A percentile compares a stretch with the other conserved stretches of the same genome.
Conservation (phyloP, 371 early-diverging fungal genomes). For the Lichtheimia corymbifera region DNA sequence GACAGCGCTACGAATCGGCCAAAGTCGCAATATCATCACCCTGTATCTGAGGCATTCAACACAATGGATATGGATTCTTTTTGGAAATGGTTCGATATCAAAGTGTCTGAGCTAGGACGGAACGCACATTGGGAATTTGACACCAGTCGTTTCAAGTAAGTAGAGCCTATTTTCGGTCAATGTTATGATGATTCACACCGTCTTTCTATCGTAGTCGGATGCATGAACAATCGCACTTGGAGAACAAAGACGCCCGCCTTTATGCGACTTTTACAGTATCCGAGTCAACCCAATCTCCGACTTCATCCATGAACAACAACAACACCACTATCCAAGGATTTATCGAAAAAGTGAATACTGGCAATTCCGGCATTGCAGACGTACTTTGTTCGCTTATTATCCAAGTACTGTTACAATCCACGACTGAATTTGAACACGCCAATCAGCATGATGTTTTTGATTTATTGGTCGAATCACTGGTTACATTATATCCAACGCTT, state of each 20-base stretch:
- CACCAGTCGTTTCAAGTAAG: slow-evolving; percentile 14
- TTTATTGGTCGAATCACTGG: not conserved
- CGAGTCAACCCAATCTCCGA: not conserved
- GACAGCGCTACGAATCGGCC: not conserved
- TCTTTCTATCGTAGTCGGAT: not conserved
- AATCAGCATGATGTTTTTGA: not conserved
- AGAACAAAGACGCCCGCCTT: not conserved
- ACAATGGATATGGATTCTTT: slow-evolving; percentile 5
- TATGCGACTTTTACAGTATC: not conserved
- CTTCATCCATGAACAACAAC: not conserved
- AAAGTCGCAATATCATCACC: slow-evolving; percentile 14
- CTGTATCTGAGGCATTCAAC: not conserved
- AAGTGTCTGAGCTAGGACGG: slow-evolving; percentile 37
- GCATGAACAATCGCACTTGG: not conserved
- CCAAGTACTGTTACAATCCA: not conserved
- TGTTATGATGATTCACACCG: too few relatives aligned
- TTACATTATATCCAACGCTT: not conserved
- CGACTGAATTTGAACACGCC: not conserved
- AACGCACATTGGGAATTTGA: slow-evolving; percentile 38
- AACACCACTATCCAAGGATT: not conserved
- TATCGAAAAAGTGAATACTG: not conserved
- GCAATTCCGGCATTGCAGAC: slow-evolving; percentile 6
- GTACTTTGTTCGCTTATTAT: not conserved
- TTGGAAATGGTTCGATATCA: slow-evolving; percentile 47
- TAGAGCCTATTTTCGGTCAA: not conserved